Percentiles rank a stretch among this genome's conserved stretches.
Evolutionary conservation across 2,329 filamentous ascomycete species (phyloP).

Genomic region (Diaporthe velutina): DNA sequence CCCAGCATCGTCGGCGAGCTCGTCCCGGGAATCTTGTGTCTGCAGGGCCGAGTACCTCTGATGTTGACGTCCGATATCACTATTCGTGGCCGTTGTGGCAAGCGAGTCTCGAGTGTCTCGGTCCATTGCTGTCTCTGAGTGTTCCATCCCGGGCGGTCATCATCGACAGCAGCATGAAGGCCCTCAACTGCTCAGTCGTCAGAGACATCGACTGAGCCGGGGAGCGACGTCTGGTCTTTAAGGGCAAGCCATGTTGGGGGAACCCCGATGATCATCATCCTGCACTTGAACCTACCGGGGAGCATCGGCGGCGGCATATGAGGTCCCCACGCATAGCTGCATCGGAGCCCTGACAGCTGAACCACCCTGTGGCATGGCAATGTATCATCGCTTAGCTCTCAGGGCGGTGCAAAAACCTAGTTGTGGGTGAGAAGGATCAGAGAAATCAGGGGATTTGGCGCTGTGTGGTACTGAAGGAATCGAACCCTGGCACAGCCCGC

Average conservation of each 20-base stretch:
- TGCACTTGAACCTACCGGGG: not conserved
- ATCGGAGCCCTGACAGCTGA: not conserved
- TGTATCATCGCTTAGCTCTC: constrained; percentile 7
- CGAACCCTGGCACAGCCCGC: not conserved
- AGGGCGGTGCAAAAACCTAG: not conserved
- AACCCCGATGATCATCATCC: not conserved
- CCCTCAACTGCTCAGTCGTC: not conserved
- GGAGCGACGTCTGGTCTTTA: not conserved
- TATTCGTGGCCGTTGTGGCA: not conserved
- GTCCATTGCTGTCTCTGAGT: not conserved
- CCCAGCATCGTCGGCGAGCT: not conserved
- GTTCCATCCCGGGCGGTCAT: not conserved
- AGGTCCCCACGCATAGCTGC: not conserved
- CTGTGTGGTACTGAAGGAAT: constrained; percentile 19
- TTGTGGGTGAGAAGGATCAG: not conserved
- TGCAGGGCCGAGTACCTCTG: not conserved
- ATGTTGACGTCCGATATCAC: not conserved
- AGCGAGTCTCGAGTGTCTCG: not conserved
- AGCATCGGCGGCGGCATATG: not conserved
- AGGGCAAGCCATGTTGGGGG: not conserved
- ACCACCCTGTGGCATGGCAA: not conserved
- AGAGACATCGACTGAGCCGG: not conserved
- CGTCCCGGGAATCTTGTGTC: not conserved
- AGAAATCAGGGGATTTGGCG: not conserved
- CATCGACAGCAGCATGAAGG: not conserved